Evolutionary conservation across 352 stramenopile species (phyloP), one percentile per base, ranked within the genome.

Genomic region (Chrysophaeum taylorii): DNA sequence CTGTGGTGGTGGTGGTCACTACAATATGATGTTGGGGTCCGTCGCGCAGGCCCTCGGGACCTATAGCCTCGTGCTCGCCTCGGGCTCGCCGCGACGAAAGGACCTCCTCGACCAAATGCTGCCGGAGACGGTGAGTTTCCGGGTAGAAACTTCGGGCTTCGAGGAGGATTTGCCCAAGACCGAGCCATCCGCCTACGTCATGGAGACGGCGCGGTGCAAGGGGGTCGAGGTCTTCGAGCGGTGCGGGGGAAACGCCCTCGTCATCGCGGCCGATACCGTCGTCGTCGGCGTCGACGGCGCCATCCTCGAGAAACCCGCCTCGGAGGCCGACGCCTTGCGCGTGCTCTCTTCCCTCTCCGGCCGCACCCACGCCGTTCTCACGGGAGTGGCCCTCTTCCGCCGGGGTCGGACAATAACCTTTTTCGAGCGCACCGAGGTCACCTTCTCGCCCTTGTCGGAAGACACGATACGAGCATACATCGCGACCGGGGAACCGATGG

Each of bases 251-350:
- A 9, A 5, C 12, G 9, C 45, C 12, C n/a, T 86, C 42, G 74
- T 87, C 38, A 67, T 88, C 50, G 79, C 79, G 12, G 80, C 75
- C 67, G 83, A 88, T 64, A 88, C 83, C 2, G 82, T 88, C 76
- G 82, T 88, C 15, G 81, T 85, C 68, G n/a, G n/a, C n/a, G 67
- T 81, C 73, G 69, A 78, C 50, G 75, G 74, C 15, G 42, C 33
- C 21, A 81, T 87, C 42, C 70, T 89, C 63, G 79, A 89, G 70
- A 87, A 88, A 71, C 83, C 83, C 64, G 76, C 72, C 42, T 70
- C 84, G 73, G 53, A 64, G 35, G 62, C 53, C 14, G 75, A 82
- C 60, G 81, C 82, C 39, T 75, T 74, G 33, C 33, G 61, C 29
- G 87, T 86, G 80, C 68, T 88, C 21, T 35, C 33, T 4, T 38